A percentile compares a stretch with the other conserved stretches of the same genome.
phyloP scores from a whole-genome alignment of 179 eudicot species.

The Gypsophila paniculata region DNA sequence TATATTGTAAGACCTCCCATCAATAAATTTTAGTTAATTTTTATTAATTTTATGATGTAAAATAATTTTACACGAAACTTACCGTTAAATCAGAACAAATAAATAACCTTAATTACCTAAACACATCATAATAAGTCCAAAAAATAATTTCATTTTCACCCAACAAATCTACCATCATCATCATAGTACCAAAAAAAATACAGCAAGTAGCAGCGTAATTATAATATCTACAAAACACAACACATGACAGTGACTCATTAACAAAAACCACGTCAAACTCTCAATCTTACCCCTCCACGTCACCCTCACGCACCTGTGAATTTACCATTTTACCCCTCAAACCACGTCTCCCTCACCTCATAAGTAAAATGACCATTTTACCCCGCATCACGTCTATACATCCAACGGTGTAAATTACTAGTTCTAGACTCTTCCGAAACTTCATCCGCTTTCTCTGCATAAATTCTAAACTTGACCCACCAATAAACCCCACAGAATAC shows the following conservation, averaged over 20 bases:
- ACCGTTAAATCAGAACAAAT: too few species aligned
- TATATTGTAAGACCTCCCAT: too few species aligned
- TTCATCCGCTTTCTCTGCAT: neutral
- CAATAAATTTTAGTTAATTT: too few species aligned
- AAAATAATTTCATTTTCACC: neutral
- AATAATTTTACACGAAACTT: too few species aligned
- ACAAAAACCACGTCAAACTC: slow-evolving; percentile 24
- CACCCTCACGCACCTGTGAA: slow-evolving; percentile 16
- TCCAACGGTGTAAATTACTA: slow-evolving; percentile 19
- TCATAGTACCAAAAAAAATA: neutral
- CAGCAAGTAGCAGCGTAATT: neutral
- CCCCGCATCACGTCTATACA: slow-evolving; percentile 14
- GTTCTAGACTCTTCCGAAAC: slow-evolving; percentile 38
- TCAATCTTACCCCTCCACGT: slow-evolving; percentile 37
- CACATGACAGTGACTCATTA: slow-evolving; percentile 24
- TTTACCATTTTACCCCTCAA: slow-evolving; percentile 15
- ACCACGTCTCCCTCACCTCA: slow-evolving; percentile 22
- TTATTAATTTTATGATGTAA: too few species aligned
- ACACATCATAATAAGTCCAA: neutral
- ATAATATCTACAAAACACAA: neutral
- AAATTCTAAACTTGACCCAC: slow-evolving; percentile 5
- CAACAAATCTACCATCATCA: neutral
- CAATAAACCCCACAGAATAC: neutral
- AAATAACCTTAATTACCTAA: neutral
- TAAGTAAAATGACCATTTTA: slow-evolving; percentile 7